Evolutionary conservation across 306 rosid species (phyloP), one percentile per base, ranked within the genome.

Genomic region (Aeschynomene evenia): DNA sequence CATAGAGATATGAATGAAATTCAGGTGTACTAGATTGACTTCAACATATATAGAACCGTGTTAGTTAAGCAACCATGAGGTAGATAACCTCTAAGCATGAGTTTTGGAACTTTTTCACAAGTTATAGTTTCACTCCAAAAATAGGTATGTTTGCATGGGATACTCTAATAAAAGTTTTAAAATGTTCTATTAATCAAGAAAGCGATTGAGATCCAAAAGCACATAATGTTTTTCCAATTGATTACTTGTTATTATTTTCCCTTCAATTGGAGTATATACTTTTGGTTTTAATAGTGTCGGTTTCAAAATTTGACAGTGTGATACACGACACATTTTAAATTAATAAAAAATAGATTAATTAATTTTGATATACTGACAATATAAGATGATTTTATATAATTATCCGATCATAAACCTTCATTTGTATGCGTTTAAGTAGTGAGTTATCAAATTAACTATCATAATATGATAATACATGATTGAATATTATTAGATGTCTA

Each of bases 111-210:
- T 2, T 3, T 28, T 28, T 28, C 68, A 52, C 57, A 68, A 68
- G 79, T 48, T 74, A 66, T 57, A 40, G 40, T 28, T 46, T 24
- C 3, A 48, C 50, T 68, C 71, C 75, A 61, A 61, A 61, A 68
- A 28, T 68, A 48, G n/a, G 52, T 37, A 64, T 56, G 52, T 37
- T 56, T 56, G 45, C 43, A 33, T 50, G 60, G 58, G 29, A 39
- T 51, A 60, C 31, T 28, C 31, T 28, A 3, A 28, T 6, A n/a
- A n/a, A n/a, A 62, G 15, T 36, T 53, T 77, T 42, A 62, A 55
- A 11, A 72, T 58, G 42, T 40, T 72, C 7, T 66, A 68, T 50
- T 12, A n/a, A 46, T 50, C 16, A n/a, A 46, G 26, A 70, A 54
- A 63, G 49, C 48, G 49, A 64, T 46, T 42, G 49, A 39, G 46